These are phyloP conservation scores for Miscanthus lutarioriparius DNA, from an alignment of 176 grass and related monocot species.

Conservation along the genomic window DNA sequence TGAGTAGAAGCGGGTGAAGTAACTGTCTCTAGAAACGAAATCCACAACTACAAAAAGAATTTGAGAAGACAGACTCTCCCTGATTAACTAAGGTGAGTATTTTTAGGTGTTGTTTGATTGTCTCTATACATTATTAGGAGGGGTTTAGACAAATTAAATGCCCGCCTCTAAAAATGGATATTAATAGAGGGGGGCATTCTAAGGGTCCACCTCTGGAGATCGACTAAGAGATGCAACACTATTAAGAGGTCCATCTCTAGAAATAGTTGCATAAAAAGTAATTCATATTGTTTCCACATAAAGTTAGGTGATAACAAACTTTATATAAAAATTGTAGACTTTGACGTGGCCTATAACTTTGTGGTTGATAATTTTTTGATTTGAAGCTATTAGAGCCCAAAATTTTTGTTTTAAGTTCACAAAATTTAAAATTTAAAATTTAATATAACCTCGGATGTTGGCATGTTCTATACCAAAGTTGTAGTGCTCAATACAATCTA, in stretches of 20 bases:
- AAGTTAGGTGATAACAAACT: too few species aligned
- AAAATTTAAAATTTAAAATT: neutral
- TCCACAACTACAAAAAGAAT: neutral
- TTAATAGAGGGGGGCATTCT: too few species aligned
- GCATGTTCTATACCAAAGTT: neutral
- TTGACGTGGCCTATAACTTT: neutral
- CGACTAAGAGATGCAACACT: too few species aligned
- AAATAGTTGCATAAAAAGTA: neutral
- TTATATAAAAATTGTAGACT: neutral
- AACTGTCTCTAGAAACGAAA: neutral
- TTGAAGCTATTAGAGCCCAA: neutral
- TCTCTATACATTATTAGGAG: neutral
- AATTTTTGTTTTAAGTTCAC: neutral
- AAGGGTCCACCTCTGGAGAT: too few species aligned
- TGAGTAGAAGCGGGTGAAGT: neutral
- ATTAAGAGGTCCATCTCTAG: neutral
- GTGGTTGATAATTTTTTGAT: neutral
- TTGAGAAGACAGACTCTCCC: too few species aligned
- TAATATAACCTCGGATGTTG: neutral
- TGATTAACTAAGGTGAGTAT: neutral
- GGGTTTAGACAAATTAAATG: too few species aligned
- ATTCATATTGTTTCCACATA: neutral
- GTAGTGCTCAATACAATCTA: neutral
- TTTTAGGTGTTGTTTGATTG: neutral
- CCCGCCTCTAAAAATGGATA: too few species aligned